Evolutionary conservation across 202 grass and related monocot species (phyloP), one percentile per base, ranked within the genome.

Genomic region (Sporobolus alterniflorus): DNA sequence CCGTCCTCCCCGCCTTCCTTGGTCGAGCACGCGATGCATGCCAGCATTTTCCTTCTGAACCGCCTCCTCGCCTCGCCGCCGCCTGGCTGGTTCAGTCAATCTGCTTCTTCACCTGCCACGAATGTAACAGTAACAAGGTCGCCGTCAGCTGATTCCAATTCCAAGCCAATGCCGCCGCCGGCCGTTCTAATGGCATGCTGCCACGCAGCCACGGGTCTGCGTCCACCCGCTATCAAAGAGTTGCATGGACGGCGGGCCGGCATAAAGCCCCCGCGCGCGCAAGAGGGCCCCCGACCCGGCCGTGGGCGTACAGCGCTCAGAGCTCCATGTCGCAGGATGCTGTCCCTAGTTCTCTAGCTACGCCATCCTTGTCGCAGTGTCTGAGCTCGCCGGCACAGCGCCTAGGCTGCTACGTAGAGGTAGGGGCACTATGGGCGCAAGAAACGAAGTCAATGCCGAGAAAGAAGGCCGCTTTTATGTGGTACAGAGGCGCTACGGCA

Each of bases 1-100:
- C 78, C 88, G 54, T 87, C 94, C 72, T 94, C 94, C 40, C 79
- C 91, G 4, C 89, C 78, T 29, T 97, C 91, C 90, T 97, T 92
- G 70, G 89, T 34, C 54, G 89, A 93, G 30, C 93, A 96, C 8
- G 88, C 93, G 75, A 96, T 93, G 88, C 93, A 96, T 57, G 93
- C 88, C 57, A 96, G 72, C 93, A 96, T 96, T 18, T 88, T 55
- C 26, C 13, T 59, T 2, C 9, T 5, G 28, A 31, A 10, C 1
- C 17, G 14, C 3, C 9, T 3, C 6, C 24, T 42, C 13, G 49
- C 64, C 69, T 48, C 73, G 67, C 29, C 11, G n/a, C 3, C 7
- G 26, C n/a, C n/a, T n/a, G n/a, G n/a, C 26, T 61, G 5, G 26
- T 13, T 59, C 42, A n/a, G 64, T 88, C 55, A 4, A 34, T 21